phyloP scores from a whole-genome alignment of 148 eudicot genomes.

The Diospyros kaki region DNA sequence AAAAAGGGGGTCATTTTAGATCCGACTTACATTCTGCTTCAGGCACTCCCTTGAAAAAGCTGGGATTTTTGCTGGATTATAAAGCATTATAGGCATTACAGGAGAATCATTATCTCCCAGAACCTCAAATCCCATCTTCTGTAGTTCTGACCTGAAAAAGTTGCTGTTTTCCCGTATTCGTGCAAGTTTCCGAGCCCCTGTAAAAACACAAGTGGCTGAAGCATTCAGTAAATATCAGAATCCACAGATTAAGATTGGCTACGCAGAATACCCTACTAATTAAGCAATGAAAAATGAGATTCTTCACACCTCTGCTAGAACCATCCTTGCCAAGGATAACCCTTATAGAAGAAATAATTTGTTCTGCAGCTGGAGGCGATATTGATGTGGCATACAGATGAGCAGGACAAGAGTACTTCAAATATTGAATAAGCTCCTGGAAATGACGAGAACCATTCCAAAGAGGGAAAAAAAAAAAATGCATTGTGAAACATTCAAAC shows the following conservation, averaged over 20 bases:
- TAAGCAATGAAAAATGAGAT: not conserved
- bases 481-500: not conserved
- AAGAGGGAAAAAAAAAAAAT: not conserved
- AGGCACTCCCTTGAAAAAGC: conserved; percentile 96
- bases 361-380: conserved; percentile 94
- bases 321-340: conserved; percentile 94
- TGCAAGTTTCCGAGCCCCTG: conserved; percentile 87
- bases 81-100: conserved; percentile 97
- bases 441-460: not conserved
- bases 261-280: not conserved
- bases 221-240: not conserved
- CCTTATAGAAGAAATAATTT: conserved; percentile 73
- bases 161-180: conserved; percentile 81
- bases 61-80: conserved; percentile 94
- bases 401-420: conserved; percentile 76
- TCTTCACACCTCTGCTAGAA: conserved; percentile 68
- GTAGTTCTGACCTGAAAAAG: conserved; percentile 85
- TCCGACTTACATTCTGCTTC: conserved; percentile 58
- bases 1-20: not conserved
- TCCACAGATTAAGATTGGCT: not conserved
- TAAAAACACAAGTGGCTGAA: conserved; percentile 9
- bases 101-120: conserved; percentile 97
- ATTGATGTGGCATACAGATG: conserved; percentile 90
- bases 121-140: conserved; percentile 97
- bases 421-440: conserved; percentile 75